Evolutionary conservation across 495 filamentous ascomycete species (phyloP).

Genomic region (Aspergillus bridgeri): DNA sequence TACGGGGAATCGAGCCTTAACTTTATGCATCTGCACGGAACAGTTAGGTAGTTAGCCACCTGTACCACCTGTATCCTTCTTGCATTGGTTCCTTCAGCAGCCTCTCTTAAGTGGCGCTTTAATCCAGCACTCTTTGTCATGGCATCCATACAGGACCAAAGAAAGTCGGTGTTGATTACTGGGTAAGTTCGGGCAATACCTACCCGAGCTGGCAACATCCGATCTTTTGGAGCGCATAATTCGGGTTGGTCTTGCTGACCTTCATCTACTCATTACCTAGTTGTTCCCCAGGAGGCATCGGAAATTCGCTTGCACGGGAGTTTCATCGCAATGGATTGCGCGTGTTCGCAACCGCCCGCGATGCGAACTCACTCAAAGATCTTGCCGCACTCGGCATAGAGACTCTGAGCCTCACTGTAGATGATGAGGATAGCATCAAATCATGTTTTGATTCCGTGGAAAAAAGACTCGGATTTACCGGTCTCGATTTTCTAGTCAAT

Average conservation of each 20-base stretch:
- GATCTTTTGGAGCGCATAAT: background rate
- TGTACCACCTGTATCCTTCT: too few relatives aligned
- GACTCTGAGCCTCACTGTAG: conserved; percentile 52
- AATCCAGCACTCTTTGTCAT: conserved; percentile 8
- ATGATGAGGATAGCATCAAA: conserved; percentile 44
- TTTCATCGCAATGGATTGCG: conserved; percentile 49
- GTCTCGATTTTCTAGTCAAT: conserved; percentile 58
- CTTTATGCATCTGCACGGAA: too few relatives aligned
- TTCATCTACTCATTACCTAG: conserved; percentile 22
- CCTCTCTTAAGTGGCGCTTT: background rate
- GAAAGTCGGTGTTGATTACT: conserved; percentile 45
- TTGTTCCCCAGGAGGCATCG: conserved; percentile 57
- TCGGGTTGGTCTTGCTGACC: background rate
- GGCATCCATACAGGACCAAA: conserved; percentile 28
- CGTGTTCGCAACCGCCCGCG: conserved; percentile 57
- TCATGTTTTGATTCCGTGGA: conserved; percentile 42
- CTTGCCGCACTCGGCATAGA: conserved; percentile 48
- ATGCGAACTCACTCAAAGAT: conserved; percentile 44
- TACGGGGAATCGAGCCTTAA: too few relatives aligned
- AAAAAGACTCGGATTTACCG: conserved; percentile 37
- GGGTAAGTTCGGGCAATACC: conserved; percentile 30
- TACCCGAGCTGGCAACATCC: background rate
- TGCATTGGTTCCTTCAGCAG: too few relatives aligned
- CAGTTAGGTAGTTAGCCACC: too few relatives aligned
- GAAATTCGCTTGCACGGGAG: conserved; percentile 54